Conservation (phyloP, 495 filamentous ascomycete genomes). For the Amorphotheca resinae region DNA sequence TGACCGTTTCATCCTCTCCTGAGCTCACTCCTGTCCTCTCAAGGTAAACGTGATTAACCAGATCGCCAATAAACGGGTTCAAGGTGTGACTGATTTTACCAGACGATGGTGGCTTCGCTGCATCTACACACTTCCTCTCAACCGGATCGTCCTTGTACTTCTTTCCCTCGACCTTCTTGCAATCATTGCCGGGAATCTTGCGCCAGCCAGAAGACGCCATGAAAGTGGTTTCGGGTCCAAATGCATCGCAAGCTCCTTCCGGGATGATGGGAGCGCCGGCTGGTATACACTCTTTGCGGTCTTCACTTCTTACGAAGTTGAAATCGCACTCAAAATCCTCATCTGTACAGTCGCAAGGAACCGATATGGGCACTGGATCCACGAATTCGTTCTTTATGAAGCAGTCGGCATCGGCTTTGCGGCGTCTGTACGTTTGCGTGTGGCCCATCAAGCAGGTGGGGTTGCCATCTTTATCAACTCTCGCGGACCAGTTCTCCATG, state of each 20-base stretch:
- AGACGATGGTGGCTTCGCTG: slow-evolving; percentile 31
- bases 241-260: slow-evolving; percentile 53
- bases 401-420: slow-evolving; percentile 77
- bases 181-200: slow-evolving; percentile 82
- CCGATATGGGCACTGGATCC: slow-evolving; percentile 48
- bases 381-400: slow-evolving; percentile 80
- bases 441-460: slow-evolving; percentile 91
- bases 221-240: slow-evolving; percentile 50
- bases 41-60: slow-evolving; percentile 64
- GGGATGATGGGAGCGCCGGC: slow-evolving; percentile 31
- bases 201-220: slow-evolving; percentile 81
- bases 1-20: slow-evolving; percentile 66
- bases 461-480: slow-evolving; percentile 64
- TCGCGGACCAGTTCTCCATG: slow-evolving; percentile 78
- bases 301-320: slow-evolving; percentile 53
- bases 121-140: slow-evolving; percentile 41
- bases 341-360: slow-evolving; percentile 66
- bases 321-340: slow-evolving; percentile 91
- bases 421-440: slow-evolving; percentile 66
- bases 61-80: slow-evolving; percentile 43
- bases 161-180: slow-evolving; percentile 39
- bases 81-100: slow-evolving; percentile 47
- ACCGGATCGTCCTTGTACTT: slow-evolving; percentile 47
- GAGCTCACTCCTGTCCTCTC: slow-evolving; percentile 58
- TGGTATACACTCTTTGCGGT: slow-evolving; percentile 46